Base-by-base conservation (phyloP, 768 basidiomycete genomes). In the Termitomyces sp. region DNA sequence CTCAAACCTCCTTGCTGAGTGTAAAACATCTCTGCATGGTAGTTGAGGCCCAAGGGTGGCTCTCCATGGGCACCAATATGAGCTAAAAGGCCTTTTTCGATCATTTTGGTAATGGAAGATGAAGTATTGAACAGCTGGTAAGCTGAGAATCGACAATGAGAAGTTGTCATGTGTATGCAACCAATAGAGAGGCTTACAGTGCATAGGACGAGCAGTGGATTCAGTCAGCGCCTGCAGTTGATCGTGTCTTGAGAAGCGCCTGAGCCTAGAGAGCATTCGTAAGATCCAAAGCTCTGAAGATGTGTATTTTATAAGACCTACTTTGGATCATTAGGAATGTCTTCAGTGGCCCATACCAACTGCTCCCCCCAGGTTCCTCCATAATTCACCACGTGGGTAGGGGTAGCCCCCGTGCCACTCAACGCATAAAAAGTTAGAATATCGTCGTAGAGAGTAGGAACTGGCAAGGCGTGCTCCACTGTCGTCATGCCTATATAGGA, bases 41-140 rank as follows among this genome's bases (percentile, higher is more conserved):
- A 91, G 71, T 86, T 87, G n/a, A 85, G 64, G 0, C 88, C 88
- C 11, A 87, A 67, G 0, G 88, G 87, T 2, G 81, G 78, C 66
- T 89, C 84, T 17, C 88, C 88, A 63, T 90, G 88, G 0, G 87
- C 87, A 23, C 87, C 88, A 56, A 90, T 84, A 61, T 86, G 82
- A 3, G 83, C 75, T 26, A 75, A 72, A 15, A 88, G 67, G 12
- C 87, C 87, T 54, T 76, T 79, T 30, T 77, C 69, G 19, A 88
- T 82, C 85, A 90, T 85, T 63, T 83, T 81, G 0, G 86, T 83
- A 10, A 84, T 76, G 3, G 87, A 87, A 11, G 69, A 71, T 6
- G 87, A 89, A 4, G 84, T 85, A 62, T 90, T 90, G 68, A 82
- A 88, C 1, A 88, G 57, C 4, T 82, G 78, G 50, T 78, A 84